phyloP scores from a whole-genome alignment of 129 eudicot species.

The Centaurea solstitialis region DNA sequence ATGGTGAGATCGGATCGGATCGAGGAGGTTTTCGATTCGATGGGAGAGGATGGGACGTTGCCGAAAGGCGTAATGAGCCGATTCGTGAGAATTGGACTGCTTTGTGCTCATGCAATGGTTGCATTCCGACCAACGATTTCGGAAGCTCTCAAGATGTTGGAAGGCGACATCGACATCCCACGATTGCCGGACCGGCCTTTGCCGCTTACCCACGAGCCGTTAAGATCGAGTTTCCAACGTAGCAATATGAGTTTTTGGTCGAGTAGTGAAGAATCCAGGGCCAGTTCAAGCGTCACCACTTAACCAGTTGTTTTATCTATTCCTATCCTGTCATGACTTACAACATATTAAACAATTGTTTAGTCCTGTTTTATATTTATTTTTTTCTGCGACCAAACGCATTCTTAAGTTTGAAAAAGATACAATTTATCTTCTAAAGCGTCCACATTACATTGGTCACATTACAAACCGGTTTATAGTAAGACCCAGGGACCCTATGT shows the following conservation, averaged over 20 bases:
- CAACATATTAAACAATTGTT: no score
- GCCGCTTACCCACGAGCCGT: slow-evolving; percentile 59
- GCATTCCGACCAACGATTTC: slow-evolving; percentile 76
- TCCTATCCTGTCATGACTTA: no score
- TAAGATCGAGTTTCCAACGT: slow-evolving; percentile 31
- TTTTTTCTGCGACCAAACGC: no score
- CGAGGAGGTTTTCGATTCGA: slow-evolving; percentile 42
- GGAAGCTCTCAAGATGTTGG: slow-evolving; percentile 80
- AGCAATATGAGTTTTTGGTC: slow-evolving; percentile 32
- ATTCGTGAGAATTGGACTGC: slow-evolving; percentile 67
- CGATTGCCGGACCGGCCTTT: slow-evolving; percentile 59
- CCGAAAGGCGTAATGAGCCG: slow-evolving; percentile 67
- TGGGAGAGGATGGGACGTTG: slow-evolving; percentile 44
- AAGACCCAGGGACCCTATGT: no score
- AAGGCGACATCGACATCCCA: slow-evolving; percentile 82
- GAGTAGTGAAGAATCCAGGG: slow-evolving; percentile 30
- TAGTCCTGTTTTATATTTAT: no score
- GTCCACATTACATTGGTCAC: no score
- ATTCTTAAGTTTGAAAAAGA: no score
- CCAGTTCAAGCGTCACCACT: slow-evolving; percentile 19
- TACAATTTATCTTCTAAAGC: no score
- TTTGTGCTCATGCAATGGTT: slow-evolving; percentile 85
- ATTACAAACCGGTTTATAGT: no score
- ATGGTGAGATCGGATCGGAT: slow-evolving; percentile 45
- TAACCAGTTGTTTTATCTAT: not conserved